Base-by-base conservation (phyloP, 2,329 filamentous ascomycete genomes). In the Clonostachys rhizophaga region DNA sequence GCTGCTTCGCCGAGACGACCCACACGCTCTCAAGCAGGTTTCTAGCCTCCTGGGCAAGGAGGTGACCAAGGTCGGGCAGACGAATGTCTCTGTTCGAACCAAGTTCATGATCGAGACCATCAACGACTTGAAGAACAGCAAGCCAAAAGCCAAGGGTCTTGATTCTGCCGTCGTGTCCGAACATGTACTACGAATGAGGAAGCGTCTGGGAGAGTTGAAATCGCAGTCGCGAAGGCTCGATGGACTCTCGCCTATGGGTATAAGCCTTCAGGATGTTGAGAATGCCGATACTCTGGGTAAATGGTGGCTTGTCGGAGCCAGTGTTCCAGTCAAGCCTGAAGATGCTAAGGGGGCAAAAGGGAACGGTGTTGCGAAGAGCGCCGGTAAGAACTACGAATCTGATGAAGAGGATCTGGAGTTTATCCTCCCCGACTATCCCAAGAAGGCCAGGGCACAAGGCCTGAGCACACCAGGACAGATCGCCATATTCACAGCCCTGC, bases 261-360 rank as follows among this genome's bases (percentile, higher is more conserved):
- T 96, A 48, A 84, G 87, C 11, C 75, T 96, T 5, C 75, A 79
- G 36, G 94, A 99, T 58, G 89, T 99, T 45, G 83, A 83, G 52
- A 82, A 91, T 51, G 86, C 86, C 1, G 87, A 92, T 39, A 92
- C 87, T 61, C 88, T 86, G 61, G 94, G 94, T 1, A 96, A 96
- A 70, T 99, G 94, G 94, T 99, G 94, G 94, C 81, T 97, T 17
- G 89, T 97, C 6, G 94, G 94, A 45, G 92, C 94, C n/a, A 96
- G 91, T 65, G 96, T 92, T 81, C 71, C 77, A 5, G 79, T 50
- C 17, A 67, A 62, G 44, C 48, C 45, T n/a, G 40, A 43, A 42
- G 37, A 20, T 5, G 37, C 6, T 1, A 33, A 41, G 30, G 24
- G 13, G 18, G 30, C 30, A 45, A 30, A 34, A 33, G 24, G 12